phyloP scores from a whole-genome alignment of 345 rosid genomes.

The Aegle marmelos region DNA sequence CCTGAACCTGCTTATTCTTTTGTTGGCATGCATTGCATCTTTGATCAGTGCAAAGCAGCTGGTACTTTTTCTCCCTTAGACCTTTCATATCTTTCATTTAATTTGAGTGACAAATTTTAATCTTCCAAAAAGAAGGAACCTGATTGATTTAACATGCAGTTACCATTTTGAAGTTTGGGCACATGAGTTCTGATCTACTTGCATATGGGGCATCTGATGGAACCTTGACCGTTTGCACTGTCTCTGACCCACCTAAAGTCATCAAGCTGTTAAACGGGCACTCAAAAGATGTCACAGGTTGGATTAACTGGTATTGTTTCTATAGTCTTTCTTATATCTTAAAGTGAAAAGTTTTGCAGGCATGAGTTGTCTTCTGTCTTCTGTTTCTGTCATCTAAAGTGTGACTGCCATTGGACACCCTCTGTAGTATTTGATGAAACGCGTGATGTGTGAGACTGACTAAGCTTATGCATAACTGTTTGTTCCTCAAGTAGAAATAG shows the following conservation, averaged over 20 bases:
- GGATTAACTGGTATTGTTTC: conserved; percentile 69
- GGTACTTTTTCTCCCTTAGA: conserved; percentile 39
- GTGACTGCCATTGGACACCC: neutral
- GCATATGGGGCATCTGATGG: conserved; percentile 99
- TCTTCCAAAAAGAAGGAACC: conserved; percentile 7
- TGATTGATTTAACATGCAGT: conserved; percentile 49
- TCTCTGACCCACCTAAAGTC: conserved; percentile 71
- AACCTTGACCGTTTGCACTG: conserved; percentile 73
- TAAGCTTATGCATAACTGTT: neutral
- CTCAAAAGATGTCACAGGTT: conserved; percentile 99
- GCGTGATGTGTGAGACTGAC: neutral
- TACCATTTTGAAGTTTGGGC: conserved; percentile 94
- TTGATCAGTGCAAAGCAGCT: conserved; percentile 92
- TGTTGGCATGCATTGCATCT: conserved; percentile 96
- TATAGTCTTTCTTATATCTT: conserved; percentile 35
- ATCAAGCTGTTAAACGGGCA: conserved; percentile 66
- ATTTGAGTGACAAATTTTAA: conserved; percentile 6
- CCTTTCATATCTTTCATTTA: conserved; percentile 2
- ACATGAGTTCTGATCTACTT: conserved; percentile 87
- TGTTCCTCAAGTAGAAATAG: neutral
- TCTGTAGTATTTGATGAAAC: neutral
- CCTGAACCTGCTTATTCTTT: conserved; percentile 88
- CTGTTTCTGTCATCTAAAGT: conserved; percentile 10
- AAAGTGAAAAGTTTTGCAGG: conserved; percentile 9
- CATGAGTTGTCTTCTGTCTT: conserved; percentile 9